Evolutionary conservation across 2,329 filamentous ascomycete species (phyloP), one percentile per base, ranked within the genome.

Genomic region (Verticillium nonalfalfae): DNA sequence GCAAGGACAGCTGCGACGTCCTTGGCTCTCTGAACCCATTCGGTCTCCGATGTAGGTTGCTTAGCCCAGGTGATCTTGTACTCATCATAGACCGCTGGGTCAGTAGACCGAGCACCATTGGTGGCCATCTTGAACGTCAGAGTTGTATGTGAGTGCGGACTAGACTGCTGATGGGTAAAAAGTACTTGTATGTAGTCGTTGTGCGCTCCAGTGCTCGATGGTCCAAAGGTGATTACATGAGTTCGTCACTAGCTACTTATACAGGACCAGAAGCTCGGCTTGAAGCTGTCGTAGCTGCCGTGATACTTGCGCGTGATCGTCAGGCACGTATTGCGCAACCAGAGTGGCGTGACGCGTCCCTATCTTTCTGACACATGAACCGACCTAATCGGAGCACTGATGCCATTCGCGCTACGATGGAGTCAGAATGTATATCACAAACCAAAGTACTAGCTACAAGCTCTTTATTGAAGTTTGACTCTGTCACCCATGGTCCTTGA

Each of bases 11-110:
- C 61, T 1, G 75, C 73, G 1, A 78, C 75, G 1, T 79, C 75
- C 15, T 67, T 64, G 4, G 75, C 75, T 21, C 77, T 69, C 62
- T 77, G 68, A 5, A 79, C 61, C 77, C 77, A 79, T 7, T 64
- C 67, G 4, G 66, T 63, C 1, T 69, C 69, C n/a, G 72, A 70
- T 0, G 64, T 64, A 0, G 76, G 76, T 7, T 71, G 67, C 0
- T 61, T 60, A 0, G 72, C 64, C 76, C 76, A 79, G 40, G 74
- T 74, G 3, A 68, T 26, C 40, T 71, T 65, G 54, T 73, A 78
- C 56, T 74, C 71, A 2, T 70, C 66, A 58, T 78, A 78, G 35
- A 77, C 72, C 3, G 67, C 66, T 0, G 75, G 75, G 62, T 78
- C 75, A 0, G 74, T 74, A 21, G 3, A 61, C n/a, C 11, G 64